Evolutionary conservation across 106 monocot genomes (phyloP).

Genomic region (Acorus gramineus): DNA sequence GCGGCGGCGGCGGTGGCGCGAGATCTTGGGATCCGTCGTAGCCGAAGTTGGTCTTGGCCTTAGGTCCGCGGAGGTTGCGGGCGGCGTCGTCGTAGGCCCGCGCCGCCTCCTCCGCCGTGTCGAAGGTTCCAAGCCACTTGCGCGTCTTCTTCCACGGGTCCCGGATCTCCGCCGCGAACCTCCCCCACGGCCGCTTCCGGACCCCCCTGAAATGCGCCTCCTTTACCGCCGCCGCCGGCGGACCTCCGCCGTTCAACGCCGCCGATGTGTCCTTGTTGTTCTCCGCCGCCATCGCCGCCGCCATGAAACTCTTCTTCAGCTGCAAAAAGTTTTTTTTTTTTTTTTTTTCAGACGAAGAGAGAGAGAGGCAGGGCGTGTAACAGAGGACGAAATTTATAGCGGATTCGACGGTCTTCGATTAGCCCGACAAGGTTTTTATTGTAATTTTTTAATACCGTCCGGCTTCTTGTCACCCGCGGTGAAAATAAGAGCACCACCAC

Average conservation of each 20-base stretch:
- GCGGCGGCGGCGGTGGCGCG: neutral
- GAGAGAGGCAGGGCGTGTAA: neutral
- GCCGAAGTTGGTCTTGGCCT: constrained; percentile 40
- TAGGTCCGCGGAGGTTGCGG: constrained; percentile 26
- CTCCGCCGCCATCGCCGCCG: neutral
- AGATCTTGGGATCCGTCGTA: neutral
- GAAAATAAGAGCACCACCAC: no score
- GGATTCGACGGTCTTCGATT: no score
- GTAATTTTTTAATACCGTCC: no score
- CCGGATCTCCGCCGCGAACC: constrained; percentile 36
- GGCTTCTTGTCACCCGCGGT: no score
- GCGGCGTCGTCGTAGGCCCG: constrained; percentile 34
- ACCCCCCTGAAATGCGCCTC: constrained; percentile 40
- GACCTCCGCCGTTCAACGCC: neutral
- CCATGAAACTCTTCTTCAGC: constrained; percentile 8
- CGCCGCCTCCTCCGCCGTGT: constrained; percentile 35
- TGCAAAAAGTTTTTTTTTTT: neutral
- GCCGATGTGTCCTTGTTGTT: neutral
- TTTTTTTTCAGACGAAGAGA: constrained; percentile 1
- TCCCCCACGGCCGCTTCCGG: constrained; percentile 34
- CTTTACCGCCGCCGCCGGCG: constrained; percentile 6
- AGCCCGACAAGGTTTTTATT: no score
- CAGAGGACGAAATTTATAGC: no score
- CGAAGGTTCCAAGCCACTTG: constrained; percentile 38
- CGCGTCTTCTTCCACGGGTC: constrained; percentile 43